phyloP scores from a whole-genome alignment of 306 rosid genomes.

The Canavalia ensiformis region DNA sequence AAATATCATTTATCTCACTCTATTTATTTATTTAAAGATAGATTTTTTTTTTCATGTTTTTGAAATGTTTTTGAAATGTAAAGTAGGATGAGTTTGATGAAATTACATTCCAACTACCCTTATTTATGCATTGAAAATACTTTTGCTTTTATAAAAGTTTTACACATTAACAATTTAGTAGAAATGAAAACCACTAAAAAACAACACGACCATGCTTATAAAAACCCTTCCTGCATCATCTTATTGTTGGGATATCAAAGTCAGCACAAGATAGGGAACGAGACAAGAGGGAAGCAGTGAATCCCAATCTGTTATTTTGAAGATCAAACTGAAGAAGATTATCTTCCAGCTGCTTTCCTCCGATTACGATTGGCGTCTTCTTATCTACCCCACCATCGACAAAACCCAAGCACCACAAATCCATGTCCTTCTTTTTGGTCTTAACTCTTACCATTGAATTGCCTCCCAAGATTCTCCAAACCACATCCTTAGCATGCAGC shows the following conservation, averaged over 20 bases:
- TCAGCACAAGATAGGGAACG: not conserved
- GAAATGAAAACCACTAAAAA: too few species aligned
- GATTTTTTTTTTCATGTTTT: too few species aligned
- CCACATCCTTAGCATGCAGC: not conserved
- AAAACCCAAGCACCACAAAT: slow-evolving; percentile 43
- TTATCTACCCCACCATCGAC: not conserved
- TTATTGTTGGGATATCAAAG: not conserved
- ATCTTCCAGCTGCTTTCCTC: slow-evolving; percentile 34
- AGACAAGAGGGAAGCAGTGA: not conserved
- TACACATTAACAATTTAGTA: too few species aligned
- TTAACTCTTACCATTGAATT: slow-evolving; percentile 32
- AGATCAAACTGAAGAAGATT: slow-evolving; percentile 24
- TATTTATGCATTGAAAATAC: too few species aligned
- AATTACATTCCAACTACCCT: too few species aligned
- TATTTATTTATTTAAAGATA: too few species aligned
- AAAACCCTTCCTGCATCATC: too few species aligned
- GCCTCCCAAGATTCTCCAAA: slow-evolving; percentile 13
- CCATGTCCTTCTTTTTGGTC: not conserved
- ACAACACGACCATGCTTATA: too few species aligned
- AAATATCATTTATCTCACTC: too few species aligned
- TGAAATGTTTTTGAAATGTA: too few species aligned
- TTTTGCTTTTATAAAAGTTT: too few species aligned
- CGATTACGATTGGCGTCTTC: slow-evolving; percentile 2
- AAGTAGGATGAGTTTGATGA: too few species aligned
- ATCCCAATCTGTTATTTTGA: slow-evolving; percentile 10